Evolutionary conservation across 441 rosid species (phyloP), one percentile per base, ranked within the genome.

Genomic region (Corymbia calophylla): DNA sequence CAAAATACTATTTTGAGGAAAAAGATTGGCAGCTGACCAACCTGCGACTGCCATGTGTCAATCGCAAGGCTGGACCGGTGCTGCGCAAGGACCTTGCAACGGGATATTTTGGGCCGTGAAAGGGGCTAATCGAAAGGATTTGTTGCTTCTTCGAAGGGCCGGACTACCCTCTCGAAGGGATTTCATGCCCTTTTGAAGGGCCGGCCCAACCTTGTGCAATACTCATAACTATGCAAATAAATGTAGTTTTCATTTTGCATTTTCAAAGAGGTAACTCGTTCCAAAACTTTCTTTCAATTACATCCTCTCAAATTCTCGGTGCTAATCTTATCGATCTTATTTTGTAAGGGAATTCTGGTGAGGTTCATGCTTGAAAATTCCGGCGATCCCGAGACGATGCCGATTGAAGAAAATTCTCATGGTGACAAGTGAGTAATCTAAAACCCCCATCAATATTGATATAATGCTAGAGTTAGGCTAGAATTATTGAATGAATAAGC

Each of bases 181-280:
- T 19, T 32, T 35, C 0, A 32, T n/a, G 44, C 80, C 25, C 47
- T 4, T 68, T 68, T 0, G 25, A 68, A 32, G 80, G 80, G 0
- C 44, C 13, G 80, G 47, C 47, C 80, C 80, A 68, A 17, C 47
- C 47, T 32, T 18, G 44, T 19, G 13, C 12, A 32, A 64, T 25
- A 56, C 21, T 9, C 13, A 14, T 4, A 56, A 2, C 12, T 4
- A 56, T 9, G 62, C 29, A 56, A 9, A 13, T n/a, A 4, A 14
- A 11, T 68, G 9, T 35, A 32, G 4, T 18, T 47, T 19, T 70
- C 12, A 35, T 18, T 70, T 70, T 35, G 9, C 25, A 9, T 68
- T 68, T 70, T 32, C 48, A 70, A 70, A 14, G 6, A 70, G 23
- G 8, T 8, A 70, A 35, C 47, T 32, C 27, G 7, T 35, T 70